phyloP scores from a whole-genome alignment of 108 stramenopile species.

The Nitzschia inconspicua region DNA sequence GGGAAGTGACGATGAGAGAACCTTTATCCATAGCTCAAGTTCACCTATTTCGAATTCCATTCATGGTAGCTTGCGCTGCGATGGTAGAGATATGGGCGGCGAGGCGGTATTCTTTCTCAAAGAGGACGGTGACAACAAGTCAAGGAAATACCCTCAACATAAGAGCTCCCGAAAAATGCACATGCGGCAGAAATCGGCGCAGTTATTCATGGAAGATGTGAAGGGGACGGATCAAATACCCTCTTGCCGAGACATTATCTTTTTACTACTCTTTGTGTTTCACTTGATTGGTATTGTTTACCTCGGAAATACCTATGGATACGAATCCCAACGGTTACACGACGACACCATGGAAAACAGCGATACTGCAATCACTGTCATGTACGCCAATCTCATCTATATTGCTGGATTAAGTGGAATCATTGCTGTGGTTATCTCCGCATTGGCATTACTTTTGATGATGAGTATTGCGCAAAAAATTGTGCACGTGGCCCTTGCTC shows the following conservation, averaged over 20 bases:
- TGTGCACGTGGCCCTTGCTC: slow-evolving; percentile 68
- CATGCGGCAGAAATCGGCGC: slow-evolving; percentile 75
- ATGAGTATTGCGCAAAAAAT: slow-evolving; percentile 62
- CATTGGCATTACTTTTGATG: slow-evolving; percentile 59
- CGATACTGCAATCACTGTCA: slow-evolving; percentile 37
- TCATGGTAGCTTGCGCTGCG: slow-evolving; percentile 1
- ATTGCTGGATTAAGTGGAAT: slow-evolving; percentile 60
- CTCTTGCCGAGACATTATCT: slow-evolving; percentile 61
- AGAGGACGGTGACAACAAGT: slow-evolving; percentile 2
- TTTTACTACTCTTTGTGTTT: slow-evolving; percentile 59
- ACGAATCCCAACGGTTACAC: slow-evolving; percentile 53
- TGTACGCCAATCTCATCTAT: slow-evolving; percentile 63
- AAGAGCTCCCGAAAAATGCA: slow-evolving; percentile 39
- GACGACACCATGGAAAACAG: slow-evolving; percentile 15
- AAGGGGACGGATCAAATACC: slow-evolving; percentile 64
- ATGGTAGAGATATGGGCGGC: slow-evolving; percentile 17
- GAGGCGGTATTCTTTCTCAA: slow-evolving; percentile 42
- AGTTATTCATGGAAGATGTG: slow-evolving; percentile 70
- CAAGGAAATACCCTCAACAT: not conserved
- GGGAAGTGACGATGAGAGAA: not conserved
- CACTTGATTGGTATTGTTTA: slow-evolving; percentile 50
- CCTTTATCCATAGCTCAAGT: too few relatives aligned
- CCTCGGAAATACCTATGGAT: slow-evolving; percentile 56
- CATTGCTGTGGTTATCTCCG: slow-evolving; percentile 62
- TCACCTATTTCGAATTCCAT: not conserved